Percentiles rank a stretch among this genome's conserved stretches.
phyloP scores from a whole-genome alignment of 768 basidiomycete genomes.

The Kwoniella europaea region DNA sequence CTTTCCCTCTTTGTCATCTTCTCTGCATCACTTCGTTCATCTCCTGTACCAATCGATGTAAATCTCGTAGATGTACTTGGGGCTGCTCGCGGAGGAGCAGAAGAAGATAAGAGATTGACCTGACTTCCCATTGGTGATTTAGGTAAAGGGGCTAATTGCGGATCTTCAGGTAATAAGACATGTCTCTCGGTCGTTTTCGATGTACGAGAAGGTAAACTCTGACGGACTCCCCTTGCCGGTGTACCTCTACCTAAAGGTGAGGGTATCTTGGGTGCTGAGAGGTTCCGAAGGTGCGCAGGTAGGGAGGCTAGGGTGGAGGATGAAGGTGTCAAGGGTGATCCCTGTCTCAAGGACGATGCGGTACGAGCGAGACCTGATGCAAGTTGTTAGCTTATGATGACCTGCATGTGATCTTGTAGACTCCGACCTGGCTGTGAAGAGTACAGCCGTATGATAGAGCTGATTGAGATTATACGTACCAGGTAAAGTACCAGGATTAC shows the following conservation, averaged over 20 bases:
- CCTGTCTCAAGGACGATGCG: constrained; percentile 54
- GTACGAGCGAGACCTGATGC: constrained; percentile 52
- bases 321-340: constrained; percentile 28
- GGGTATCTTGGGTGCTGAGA: constrained; percentile 52
- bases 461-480: constrained; percentile 31
- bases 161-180: constrained; percentile 84
- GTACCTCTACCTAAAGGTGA: constrained; percentile 57
- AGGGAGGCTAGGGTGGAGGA: constrained; percentile 43
- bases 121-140: constrained; percentile 44
- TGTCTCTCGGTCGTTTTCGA: constrained; percentile 91
- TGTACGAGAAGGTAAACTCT: constrained; percentile 63
- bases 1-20: constrained; percentile 86
- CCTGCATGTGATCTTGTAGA: too few species aligned
- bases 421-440: too few species aligned
- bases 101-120: constrained; percentile 25
- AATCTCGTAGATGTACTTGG: background rate
- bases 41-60: constrained; percentile 46
- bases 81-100: background rate
- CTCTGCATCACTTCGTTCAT: constrained; percentile 83
- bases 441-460: background rate
- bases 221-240: constrained; percentile 42
- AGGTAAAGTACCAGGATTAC: constrained; percentile 54
- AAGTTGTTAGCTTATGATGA: too few species aligned
- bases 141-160: constrained; percentile 77
- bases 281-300: constrained; percentile 52